These are phyloP conservation scores for Agastache rugosa DNA, from an alignment of 257 asterid species.

Conservation along the genomic window DNA sequence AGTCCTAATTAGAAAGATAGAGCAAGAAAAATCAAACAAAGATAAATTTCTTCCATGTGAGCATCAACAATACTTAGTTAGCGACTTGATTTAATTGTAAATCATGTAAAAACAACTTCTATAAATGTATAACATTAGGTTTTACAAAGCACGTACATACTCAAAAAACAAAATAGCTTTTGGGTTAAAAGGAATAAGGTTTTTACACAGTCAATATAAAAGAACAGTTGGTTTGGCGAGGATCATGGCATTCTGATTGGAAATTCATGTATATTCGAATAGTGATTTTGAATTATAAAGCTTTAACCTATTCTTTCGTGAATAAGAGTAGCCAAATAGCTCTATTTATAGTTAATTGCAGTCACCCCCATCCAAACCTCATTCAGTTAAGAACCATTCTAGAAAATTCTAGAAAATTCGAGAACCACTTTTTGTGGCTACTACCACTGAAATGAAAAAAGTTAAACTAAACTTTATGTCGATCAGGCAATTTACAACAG, in stretches of 20 bases:
- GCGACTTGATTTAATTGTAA: background rate
- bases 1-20: background rate
- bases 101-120: background rate
- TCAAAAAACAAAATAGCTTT: background rate
- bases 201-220: too few species aligned
- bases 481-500: background rate
- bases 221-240: background rate
- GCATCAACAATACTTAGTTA: background rate
- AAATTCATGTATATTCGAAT: background rate
- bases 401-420: background rate
- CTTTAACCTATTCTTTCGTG: too few species aligned
- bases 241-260: background rate
- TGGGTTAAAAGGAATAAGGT: background rate
- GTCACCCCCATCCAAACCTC: background rate
- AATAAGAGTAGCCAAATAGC: too few species aligned
- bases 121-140: background rate
- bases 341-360: background rate
- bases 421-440: conserved; percentile 3
- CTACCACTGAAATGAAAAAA: background rate
- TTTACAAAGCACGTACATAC: background rate
- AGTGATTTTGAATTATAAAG: background rate
- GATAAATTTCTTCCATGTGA: background rate
- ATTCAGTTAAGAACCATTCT: background rate
- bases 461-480: background rate
- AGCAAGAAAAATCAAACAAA: background rate